These are phyloP conservation scores for Lepraria neglecta DNA, from an alignment of 495 filamentous ascomycete genomes.

Conservation along the genomic window DNA sequence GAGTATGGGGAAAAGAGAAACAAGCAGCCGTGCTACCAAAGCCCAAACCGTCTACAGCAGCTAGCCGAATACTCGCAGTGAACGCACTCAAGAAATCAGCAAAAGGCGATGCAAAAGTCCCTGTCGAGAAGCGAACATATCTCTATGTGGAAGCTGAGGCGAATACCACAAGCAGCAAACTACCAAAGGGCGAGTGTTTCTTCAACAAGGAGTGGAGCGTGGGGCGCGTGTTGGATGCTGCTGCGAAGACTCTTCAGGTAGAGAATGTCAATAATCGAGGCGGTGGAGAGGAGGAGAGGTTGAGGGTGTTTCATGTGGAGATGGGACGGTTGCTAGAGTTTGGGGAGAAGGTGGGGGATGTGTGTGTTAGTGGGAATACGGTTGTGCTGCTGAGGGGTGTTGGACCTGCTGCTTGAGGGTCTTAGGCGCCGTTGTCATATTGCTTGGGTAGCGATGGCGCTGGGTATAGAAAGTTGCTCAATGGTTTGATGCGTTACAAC, in stretches of 20 bases:
- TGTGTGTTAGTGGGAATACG: conserved; percentile 71
- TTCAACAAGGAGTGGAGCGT: conserved; percentile 83
- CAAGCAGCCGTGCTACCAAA: conserved; percentile 48
- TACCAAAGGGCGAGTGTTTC: conserved; percentile 73
- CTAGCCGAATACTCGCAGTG: conserved; percentile 55
- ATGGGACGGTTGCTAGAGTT: conserved; percentile 80
- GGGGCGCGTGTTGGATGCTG: conserved; percentile 79
- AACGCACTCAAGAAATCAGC: conserved; percentile 76
- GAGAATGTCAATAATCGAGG: conserved; percentile 84
- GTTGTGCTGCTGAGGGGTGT: conserved; percentile 84
- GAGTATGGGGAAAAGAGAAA: conserved; percentile 61
- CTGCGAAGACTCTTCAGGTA: conserved; percentile 71
- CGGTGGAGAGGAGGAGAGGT: conserved; percentile 64
- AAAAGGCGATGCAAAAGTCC: conserved; percentile 78
- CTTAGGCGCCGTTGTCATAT: too few species aligned
- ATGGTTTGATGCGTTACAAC: too few species aligned
- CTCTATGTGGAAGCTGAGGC: conserved; percentile 79
- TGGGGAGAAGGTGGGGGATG: conserved; percentile 68
- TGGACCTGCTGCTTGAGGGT: conserved; percentile 41
- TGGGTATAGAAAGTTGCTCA: too few species aligned
- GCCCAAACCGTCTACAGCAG: conserved; percentile 52
- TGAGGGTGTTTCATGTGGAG: conserved; percentile 89
- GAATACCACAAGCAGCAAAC: conserved; percentile 65
- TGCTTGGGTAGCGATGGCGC: too few species aligned
- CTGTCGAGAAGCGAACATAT: conserved; percentile 75